Percentiles rank a stretch among this genome's conserved stretches.
Evolutionary conservation across 2,329 filamentous ascomycete genomes (phyloP).

Genomic region (Berkeleyomyces rouxiae): DNA sequence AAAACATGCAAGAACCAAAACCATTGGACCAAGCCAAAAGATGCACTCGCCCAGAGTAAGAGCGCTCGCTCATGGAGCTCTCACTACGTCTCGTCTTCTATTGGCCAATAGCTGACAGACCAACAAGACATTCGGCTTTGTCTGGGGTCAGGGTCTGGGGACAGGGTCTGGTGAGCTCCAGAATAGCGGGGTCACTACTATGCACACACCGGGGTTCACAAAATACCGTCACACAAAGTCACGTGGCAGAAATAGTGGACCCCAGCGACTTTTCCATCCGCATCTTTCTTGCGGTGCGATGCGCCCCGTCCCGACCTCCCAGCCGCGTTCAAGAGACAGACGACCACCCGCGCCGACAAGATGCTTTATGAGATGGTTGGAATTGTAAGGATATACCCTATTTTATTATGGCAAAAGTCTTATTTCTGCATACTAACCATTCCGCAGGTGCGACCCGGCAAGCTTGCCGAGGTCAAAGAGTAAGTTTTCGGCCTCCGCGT

Average conservation of each 20-base stretch:
- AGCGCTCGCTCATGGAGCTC: not conserved
- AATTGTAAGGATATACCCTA: slow-evolving; percentile 46
- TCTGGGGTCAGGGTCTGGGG: not conserved
- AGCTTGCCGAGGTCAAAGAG: slow-evolving; percentile 86
- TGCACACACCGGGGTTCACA: not conserved
- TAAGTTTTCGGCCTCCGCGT: slow-evolving; percentile 31
- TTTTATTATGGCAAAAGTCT: slow-evolving; percentile 9
- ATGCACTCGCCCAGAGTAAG: not conserved
- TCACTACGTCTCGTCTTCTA: not conserved
- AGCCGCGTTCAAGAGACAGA: not conserved
- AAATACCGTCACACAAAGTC: not conserved
- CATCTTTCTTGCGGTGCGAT: not conserved
- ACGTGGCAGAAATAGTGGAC: not conserved
- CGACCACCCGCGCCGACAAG: slow-evolving; percentile 18
- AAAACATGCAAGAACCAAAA: not conserved
- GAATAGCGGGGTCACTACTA: not conserved
- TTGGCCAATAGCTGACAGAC: not conserved
- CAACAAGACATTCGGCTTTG: not conserved
- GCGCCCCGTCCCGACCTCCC: not conserved
- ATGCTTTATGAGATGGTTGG: slow-evolving; percentile 99
- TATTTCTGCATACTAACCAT: not conserved
- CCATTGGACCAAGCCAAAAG: not conserved
- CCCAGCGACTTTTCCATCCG: not conserved
- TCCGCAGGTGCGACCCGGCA: slow-evolving; percentile 73
- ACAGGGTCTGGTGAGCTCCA: not conserved